phyloP scores from a whole-genome alignment of 306 rosid genomes.

The Dalbergia cultrata region DNA sequence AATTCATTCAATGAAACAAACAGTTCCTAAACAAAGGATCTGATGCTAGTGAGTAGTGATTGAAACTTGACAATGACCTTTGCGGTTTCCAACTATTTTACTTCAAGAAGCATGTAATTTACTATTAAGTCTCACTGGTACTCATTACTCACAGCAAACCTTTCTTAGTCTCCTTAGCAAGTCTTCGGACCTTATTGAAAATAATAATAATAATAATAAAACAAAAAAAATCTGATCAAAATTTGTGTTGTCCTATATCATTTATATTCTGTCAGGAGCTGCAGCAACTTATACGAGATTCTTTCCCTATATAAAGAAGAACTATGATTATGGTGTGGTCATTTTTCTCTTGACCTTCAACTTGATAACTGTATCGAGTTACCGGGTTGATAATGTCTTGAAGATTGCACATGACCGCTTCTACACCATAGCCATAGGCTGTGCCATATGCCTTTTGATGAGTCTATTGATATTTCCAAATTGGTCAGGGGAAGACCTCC shows the following conservation, averaged over 20 bases:
- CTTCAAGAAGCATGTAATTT: no score
- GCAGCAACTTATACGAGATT: slow-evolving; percentile 84
- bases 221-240: slow-evolving; percentile 1
- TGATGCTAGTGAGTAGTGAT: not conserved
- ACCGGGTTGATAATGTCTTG: slow-evolving; percentile 62
- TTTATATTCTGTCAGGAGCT: slow-evolving; percentile 64
- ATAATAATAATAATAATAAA: no score
- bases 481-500: slow-evolving; percentile 92
- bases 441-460: slow-evolving; percentile 78
- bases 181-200: not conserved
- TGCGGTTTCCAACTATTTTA: no score
- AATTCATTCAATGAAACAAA: not conserved
- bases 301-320: slow-evolving; percentile 81
- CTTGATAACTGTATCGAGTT: slow-evolving; percentile 80
- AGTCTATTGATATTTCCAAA: slow-evolving; percentile 82
- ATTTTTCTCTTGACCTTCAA: slow-evolving; percentile 87
- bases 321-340: slow-evolving; percentile 84
- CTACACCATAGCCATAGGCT: slow-evolving; percentile 87
- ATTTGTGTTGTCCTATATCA: not conserved
- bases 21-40: not conserved
- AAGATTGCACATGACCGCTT: slow-evolving; percentile 75
- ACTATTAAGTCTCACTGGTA: no score
- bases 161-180: not conserved
- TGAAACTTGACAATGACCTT: not conserved
- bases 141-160: not conserved